Evolutionary conservation across 306 rosid species (phyloP), one percentile per base, ranked within the genome.

Genomic region (Clitoria ternatea): DNA sequence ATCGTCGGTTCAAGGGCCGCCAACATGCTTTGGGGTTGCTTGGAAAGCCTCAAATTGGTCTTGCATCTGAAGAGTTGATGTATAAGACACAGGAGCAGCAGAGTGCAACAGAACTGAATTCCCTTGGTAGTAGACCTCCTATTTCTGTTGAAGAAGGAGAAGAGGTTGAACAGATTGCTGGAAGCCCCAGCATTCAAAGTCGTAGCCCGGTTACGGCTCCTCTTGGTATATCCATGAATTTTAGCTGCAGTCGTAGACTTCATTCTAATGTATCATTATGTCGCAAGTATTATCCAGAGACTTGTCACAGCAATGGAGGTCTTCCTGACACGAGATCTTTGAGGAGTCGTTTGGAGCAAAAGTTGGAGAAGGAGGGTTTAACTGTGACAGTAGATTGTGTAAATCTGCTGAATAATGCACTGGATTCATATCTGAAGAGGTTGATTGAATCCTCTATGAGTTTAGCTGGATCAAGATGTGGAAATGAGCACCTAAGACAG

Each of bases 91-190:
- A 42, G 70, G 90, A 90, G 88, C 96, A 84, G 87, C 97, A 85
- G 77, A 87, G 96, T 81, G 88, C 98, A 44, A 90, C 93, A 7
- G 99, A 95, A 74, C 80, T 95, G 85, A 83, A 87, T 82, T 95
- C 99, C 76, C 91, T 95, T 39, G 96, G 96, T 10, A 91, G 99
- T 69, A 87, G 96, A 61, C 97, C 99, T 67, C 99, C 99, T 0
- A 79, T 84, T 33, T 95, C 97, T 3, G 99, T 95, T 44, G 99
- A 95, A 86, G 99, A 95, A 18, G 99, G 99, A 9, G 99, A 95
- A 77, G 99, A 95, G 87, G 99, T 95, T 49, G 97, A 91, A 79
- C 97, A 95, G 83, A 74, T 61, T 48, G 83, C 96, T 17, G 92
- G 86, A 76, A 95, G 96, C 79, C 96, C 99, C 1, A 74, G 96